Conservation (phyloP, 2,329 filamentous ascomycete genomes). For the Leptographium radiaticola region DNA sequence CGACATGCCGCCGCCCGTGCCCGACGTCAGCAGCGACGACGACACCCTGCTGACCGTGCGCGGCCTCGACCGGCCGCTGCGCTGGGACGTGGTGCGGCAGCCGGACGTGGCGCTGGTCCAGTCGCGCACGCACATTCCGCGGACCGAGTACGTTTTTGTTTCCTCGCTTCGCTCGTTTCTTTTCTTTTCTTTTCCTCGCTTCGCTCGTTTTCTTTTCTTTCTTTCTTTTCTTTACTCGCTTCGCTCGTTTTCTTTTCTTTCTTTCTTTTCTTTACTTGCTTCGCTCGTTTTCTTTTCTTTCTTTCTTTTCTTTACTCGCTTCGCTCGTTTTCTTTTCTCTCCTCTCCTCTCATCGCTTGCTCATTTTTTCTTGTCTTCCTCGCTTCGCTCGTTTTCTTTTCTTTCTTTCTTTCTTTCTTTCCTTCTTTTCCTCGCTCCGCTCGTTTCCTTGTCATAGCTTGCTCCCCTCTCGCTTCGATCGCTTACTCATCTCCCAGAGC, state of each 20-base stretch:
- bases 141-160: slow-evolving; percentile 32
- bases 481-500: slow-evolving; percentile 18
- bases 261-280: too few species aligned
- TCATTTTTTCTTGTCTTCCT: too few species aligned
- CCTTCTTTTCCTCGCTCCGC: background rate
- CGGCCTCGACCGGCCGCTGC: slow-evolving; percentile 26
- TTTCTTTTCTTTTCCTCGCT: background rate
- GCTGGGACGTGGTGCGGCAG: slow-evolving; percentile 39
- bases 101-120: slow-evolving; percentile 44
- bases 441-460: background rate
- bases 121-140: slow-evolving; percentile 40
- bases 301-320: too few species aligned
- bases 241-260: too few species aligned
- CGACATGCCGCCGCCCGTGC: slow-evolving; percentile 23
- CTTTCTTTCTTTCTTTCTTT: background rate
- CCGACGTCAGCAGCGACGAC: background rate
- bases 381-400: background rate
- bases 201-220: background rate
- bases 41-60: slow-evolving; percentile 5
- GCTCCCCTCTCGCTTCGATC: slow-evolving; percentile 13
- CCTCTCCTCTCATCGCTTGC: too few species aligned
- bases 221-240: too few species aligned
- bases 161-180: background rate
- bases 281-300: too few species aligned
- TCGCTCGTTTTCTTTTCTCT: too few species aligned